These are phyloP conservation scores for Pyracantha coccinea DNA, from an alignment of 331 rosid species.

Conservation along the genomic window DNA sequence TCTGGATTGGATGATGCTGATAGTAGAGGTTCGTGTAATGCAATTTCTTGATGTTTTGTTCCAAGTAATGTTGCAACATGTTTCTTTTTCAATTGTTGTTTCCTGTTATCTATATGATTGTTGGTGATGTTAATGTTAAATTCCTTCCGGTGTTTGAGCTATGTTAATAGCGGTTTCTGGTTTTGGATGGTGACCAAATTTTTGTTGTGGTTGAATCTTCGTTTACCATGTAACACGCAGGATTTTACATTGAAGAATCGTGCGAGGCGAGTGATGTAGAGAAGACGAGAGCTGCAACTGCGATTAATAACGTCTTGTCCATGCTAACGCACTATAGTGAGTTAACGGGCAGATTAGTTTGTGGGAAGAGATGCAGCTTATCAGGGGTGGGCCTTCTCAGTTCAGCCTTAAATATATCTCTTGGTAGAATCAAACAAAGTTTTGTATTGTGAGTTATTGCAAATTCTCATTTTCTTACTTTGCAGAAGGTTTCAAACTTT, in stretches of 20 bases:
- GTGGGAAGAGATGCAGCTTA: slow-evolving; percentile 62
- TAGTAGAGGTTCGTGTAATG: slow-evolving; percentile 42
- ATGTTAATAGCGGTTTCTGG: neutral
- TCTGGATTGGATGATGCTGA: slow-evolving; percentile 40
- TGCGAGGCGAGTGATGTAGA: slow-evolving; percentile 76
- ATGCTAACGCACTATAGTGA: slow-evolving; percentile 72
- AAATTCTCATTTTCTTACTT: slow-evolving; percentile 37
- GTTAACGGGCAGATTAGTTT: slow-evolving; percentile 64
- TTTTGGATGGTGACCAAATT: neutral
- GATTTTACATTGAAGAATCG: slow-evolving; percentile 49
- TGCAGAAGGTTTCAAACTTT: slow-evolving; percentile 7
- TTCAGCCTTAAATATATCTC: slow-evolving; percentile 88
- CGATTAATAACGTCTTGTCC: slow-evolving; percentile 60
- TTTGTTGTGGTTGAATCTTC: slow-evolving; percentile 17
- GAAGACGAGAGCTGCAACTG: slow-evolving; percentile 53
- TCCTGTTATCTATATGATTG: neutral
- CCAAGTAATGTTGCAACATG: neutral
- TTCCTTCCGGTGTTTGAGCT: neutral
- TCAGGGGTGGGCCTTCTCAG: slow-evolving; percentile 58
- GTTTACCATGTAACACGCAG: slow-evolving; percentile 28
- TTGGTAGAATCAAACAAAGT: slow-evolving; percentile 99
- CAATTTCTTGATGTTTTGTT: neutral
- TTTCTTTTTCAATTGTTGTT: neutral
- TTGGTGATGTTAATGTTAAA: neutral
- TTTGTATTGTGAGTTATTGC: slow-evolving; percentile 99